Base-by-base conservation (phyloP, 768 basidiomycete genomes). In the Tephrocybe sp. region DNA sequence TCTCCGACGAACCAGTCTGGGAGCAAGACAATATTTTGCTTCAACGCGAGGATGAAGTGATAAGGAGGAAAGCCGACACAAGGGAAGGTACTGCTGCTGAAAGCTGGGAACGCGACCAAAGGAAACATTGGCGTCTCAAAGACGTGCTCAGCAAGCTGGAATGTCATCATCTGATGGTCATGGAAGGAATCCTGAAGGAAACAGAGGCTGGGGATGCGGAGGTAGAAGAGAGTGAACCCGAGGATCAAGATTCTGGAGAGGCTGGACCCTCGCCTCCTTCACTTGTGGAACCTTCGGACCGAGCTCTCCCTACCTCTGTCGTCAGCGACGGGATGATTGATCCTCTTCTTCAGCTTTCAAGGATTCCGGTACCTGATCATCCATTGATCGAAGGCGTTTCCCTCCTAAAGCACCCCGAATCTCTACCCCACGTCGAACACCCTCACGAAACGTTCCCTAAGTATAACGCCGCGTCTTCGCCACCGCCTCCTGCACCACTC, bases 1-100 rank as follows among this genome's bases (percentile, higher is more conserved):
- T 51, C 4, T 35, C 32, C 15, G 50, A 58, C 2, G 75, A 77
- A 49, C 51, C 59, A 2, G 18, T 41, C 3, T 67, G 65, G 65
- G 64, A 68, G 34, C 52, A 38, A 13, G 58, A 59, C 3, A 54
- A 31, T 4, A 31, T 64, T 11, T 25, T 62, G 28, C 41, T 52
- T 11, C 45, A 55, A 31, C 62, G 57, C 7, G 52, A 62, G 25
- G 47, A 53, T n/a, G 56, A 58, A 47, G 44, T 59, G 9, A 43
- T 48, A 28, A 44, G 34, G 1, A 49, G 43, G 47, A 47, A 55
- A 30, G 22, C 45, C 35, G 21, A 19, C 30, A 27, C 28, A 28
- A 40, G 50, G 51, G 12, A 41, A 26, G 30, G 37, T 5, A 18
- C 16, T 15, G 49, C 35, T 38, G 35, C 38, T 16, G 53, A 63